Evolutionary conservation across 1,284 basidiomycete genomes (phyloP), one percentile per base, ranked within the genome.

Genomic region (Tylopilus sp.): DNA sequence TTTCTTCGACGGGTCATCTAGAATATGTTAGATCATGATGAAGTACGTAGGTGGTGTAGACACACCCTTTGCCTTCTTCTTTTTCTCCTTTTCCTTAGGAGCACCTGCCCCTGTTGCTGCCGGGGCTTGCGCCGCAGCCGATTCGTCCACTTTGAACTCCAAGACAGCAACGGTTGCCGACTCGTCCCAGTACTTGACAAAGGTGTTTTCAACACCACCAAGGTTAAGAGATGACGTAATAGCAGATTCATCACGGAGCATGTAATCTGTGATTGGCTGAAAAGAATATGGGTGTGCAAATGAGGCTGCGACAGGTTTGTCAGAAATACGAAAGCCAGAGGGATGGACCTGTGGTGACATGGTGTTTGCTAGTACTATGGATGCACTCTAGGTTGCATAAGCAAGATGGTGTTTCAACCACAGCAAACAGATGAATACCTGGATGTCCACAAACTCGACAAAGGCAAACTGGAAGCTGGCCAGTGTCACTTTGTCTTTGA

Each of bases 381-480:
- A 77, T 45, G 89, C 86, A 44, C 81, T 80, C 86, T 89, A 44
- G 3, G 42, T 15, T 12, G 19, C 13, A 39, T 59, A n/a, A 56
- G 36, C 25, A 23, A 40, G 51, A 59, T 34, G 53, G 58, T 34
- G 31, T 9, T 4, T 36, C 10, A 13, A 38, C 15, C 23, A 39
- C 3, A 34, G 16, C 36, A 31, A 19, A 23, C 43, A 13, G 37
- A 26, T 35, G 11, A 63, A 55, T 68, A 93, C 92, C 75, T 86
- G 81, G 7, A 84, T 68, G 55, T 93, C 89, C 26, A 88, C 74
- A 59, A 96, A 90, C 63, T 97, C 92, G 12, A 95, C 88, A 63
- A 97, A 97, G 0, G 89, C 84, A 65, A 93, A 95, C 13, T 94
- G 90, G 78, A 91, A 93, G 62, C 89, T 91, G 2, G 83, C 82